phyloP scores from a whole-genome alignment of 768 basidiomycete genomes.

The Termitomyces sp. region DNA sequence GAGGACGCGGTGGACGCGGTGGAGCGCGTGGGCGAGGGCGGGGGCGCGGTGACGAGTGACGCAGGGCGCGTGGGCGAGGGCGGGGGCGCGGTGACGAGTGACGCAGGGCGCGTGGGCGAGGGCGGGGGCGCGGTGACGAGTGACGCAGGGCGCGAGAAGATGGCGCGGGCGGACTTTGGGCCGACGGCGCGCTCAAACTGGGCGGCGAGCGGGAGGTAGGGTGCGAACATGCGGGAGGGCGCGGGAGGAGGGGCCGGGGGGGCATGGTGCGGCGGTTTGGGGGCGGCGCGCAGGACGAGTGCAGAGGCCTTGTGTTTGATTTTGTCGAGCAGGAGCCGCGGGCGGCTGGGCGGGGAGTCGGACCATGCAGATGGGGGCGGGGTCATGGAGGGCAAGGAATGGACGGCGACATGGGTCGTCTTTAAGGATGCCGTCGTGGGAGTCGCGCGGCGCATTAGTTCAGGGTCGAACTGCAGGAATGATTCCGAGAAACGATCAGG shows the following conservation, averaged over 20 bases:
- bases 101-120: slow-evolving; percentile 4
- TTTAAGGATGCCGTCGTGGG: too few species aligned
- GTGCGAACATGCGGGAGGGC: slow-evolving; percentile 1
- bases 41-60: slow-evolving; percentile 11
- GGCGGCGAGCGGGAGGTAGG: slow-evolving; percentile 12
- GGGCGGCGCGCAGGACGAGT: slow-evolving; percentile 8
- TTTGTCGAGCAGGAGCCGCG: slow-evolving; percentile 14
- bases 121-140: slow-evolving; percentile 10
- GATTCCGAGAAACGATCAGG: slow-evolving; percentile 15
- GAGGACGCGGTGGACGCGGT: slow-evolving; percentile 3
- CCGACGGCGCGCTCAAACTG: slow-evolving; percentile 10
- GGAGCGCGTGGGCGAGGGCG: slow-evolving; percentile 3
- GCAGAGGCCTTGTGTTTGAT: slow-evolving; percentile 16
- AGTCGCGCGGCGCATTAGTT: neutral
- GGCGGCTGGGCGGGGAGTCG: slow-evolving; percentile 5
- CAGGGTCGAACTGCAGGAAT: slow-evolving; percentile 15
- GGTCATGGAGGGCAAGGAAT: neutral
- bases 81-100: slow-evolving; percentile 9
- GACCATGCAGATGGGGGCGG: neutral
- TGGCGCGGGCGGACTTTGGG: neutral
- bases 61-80: slow-evolving; percentile 10
- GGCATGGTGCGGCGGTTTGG: neutral
- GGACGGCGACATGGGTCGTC: neutral
- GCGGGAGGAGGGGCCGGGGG: neutral
- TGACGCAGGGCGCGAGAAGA: slow-evolving; percentile 14